A percentile compares a stretch with the other conserved stretches of the same genome.
Evolutionary conservation across 1,139 yeast genomes (phyloP).

Genomic region (Suhomyces maxii): DNA sequence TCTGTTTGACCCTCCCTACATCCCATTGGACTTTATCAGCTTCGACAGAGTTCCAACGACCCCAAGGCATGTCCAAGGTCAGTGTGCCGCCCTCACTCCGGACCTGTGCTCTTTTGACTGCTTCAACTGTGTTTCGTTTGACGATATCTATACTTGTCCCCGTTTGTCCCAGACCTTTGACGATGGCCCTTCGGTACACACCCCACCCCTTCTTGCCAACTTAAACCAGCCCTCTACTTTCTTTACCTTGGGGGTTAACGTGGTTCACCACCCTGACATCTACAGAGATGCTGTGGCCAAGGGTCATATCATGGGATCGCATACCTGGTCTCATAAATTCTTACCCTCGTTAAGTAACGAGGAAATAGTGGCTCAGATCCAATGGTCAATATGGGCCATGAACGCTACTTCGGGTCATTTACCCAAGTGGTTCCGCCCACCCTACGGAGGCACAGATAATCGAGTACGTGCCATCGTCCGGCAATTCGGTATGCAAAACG

Average conservation of each 20-base stretch:
- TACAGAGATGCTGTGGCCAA: constrained; percentile 54
- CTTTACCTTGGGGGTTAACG: constrained; percentile 81
- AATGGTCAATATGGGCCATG: constrained; percentile 98
- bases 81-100: constrained; percentile 47
- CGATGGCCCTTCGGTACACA: constrained; percentile 86
- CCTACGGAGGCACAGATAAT: constrained; percentile 91
- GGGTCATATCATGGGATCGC: constrained; percentile 85
- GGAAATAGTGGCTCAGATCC: constrained; percentile 80
- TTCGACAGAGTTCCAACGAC: constrained; percentile 49
- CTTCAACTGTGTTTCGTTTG: constrained; percentile 70
- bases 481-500: constrained; percentile 85
- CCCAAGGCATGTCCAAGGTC: constrained; percentile 56
- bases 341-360: constrained; percentile 77
- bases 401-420: constrained; percentile 86
- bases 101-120: constrained; percentile 82
- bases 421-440: constrained; percentile 96
- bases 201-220: constrained; percentile 55
- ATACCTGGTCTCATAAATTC: constrained; percentile 91
- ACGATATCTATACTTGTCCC: constrained; percentile 77
- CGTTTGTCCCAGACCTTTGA: constrained; percentile 84
- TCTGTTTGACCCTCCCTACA: constrained; percentile 79
- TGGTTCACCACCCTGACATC: constrained; percentile 72
- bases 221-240: constrained; percentile 63
- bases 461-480: constrained; percentile 76
- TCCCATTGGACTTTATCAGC: constrained; percentile 73